Conservation (phyloP, 495 filamentous ascomycete genomes). For the Neurospora sp. region DNA sequence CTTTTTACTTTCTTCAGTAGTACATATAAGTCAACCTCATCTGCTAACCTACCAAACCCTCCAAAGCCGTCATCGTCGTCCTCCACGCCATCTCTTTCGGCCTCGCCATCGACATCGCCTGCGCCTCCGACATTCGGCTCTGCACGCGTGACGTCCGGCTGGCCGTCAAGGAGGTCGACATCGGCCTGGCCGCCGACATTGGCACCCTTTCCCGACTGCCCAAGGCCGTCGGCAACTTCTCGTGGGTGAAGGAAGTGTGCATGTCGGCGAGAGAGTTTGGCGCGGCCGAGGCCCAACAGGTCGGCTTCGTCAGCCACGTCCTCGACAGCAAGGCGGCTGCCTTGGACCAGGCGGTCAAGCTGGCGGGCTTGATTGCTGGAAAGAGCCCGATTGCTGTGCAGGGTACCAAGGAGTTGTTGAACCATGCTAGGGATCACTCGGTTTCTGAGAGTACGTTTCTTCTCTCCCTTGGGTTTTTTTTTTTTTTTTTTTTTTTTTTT, state of each 20-base stretch:
- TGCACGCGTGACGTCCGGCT: conserved; percentile 54
- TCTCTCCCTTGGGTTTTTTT: background rate
- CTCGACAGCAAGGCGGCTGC: conserved; percentile 52
- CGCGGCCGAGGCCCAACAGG: conserved; percentile 66
- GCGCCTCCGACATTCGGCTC: conserved; percentile 71
- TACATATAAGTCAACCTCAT: background rate
- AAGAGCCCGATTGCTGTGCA: conserved; percentile 92
- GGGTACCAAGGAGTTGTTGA: conserved; percentile 87
- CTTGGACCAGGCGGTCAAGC: conserved; percentile 50
- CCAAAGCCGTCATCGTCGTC: conserved; percentile 64
- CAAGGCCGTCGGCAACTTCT: conserved; percentile 63
- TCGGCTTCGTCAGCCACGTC: conserved; percentile 80
- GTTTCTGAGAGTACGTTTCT: conserved; percentile 59
- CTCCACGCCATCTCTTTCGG: conserved; percentile 76
- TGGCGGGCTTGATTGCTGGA: conserved; percentile 56
- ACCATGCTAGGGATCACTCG: conserved; percentile 69
- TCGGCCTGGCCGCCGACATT: conserved; percentile 88
- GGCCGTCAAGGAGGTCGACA: conserved; percentile 89
- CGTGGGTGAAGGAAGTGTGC: conserved; percentile 89
- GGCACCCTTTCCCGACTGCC: conserved; percentile 80
- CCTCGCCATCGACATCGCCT: conserved; percentile 74
- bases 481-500: background rate
- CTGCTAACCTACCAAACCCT: background rate
- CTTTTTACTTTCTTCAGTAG: background rate
- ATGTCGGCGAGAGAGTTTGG: conserved; percentile 68